Conservation (phyloP, 2,329 filamentous ascomycete species). For the Pseudopyricularia javanii region DNA sequence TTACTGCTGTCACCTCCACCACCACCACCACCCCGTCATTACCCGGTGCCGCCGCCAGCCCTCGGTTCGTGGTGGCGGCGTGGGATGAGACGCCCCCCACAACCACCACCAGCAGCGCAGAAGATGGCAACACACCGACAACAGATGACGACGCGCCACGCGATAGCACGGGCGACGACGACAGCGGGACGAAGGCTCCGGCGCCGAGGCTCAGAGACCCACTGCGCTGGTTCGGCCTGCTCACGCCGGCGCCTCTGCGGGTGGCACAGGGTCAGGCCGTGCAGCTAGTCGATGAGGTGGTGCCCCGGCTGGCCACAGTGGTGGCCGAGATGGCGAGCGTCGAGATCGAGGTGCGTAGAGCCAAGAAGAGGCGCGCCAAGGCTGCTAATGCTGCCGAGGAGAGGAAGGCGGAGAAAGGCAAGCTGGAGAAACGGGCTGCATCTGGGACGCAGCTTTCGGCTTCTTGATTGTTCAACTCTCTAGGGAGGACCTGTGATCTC, state of each 20-base stretch:
- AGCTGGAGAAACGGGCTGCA: not conserved
- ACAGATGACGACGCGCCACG: too few relatives aligned
- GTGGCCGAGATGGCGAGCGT: constrained; percentile 47
- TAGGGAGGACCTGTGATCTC: too few relatives aligned
- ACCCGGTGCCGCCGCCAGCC: not conserved
- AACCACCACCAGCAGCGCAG: not conserved
- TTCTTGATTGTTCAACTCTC: not conserved
- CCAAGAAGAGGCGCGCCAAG: constrained; percentile 41
- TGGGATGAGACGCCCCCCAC: not conserved
- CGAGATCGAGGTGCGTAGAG: constrained; percentile 57
- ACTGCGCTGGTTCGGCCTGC: constrained; percentile 42
- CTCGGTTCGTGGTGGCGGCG: not conserved
- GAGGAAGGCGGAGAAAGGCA: not conserved
- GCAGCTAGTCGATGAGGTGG: constrained; percentile 38
- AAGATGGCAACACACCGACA: not conserved
- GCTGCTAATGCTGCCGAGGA: constrained; percentile 11
- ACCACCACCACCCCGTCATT: not conserved
- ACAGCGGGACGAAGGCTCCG: constrained; percentile 2
- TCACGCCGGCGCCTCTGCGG: constrained; percentile 38
- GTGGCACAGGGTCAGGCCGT: constrained; percentile 48
- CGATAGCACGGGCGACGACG: constrained; percentile 5
- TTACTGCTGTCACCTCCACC: too few relatives aligned
- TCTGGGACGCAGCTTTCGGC: not conserved
- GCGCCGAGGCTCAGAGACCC: constrained; percentile 32
- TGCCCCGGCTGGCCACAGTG: constrained; percentile 46